Evolutionary conservation across 768 basidiomycete genomes (phyloP).

Genomic region (Russula lepida): DNA sequence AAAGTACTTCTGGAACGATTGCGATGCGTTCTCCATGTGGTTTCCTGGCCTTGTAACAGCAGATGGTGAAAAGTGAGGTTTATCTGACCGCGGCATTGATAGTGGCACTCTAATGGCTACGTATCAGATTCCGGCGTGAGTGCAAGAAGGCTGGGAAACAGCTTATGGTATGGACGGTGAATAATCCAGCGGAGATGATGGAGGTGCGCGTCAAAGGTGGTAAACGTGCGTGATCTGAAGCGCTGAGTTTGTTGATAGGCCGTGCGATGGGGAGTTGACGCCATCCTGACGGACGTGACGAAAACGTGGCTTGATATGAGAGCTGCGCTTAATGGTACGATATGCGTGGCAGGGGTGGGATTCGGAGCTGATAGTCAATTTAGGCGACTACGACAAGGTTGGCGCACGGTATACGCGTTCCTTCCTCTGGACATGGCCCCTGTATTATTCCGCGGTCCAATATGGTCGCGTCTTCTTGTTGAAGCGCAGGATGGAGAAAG

Average conservation of each 20-base stretch:
- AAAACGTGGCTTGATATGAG: slow-evolving; percentile 35
- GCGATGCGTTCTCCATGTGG: slow-evolving; percentile 78
- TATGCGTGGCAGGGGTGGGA: slow-evolving; percentile 1
- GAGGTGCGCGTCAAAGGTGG: slow-evolving; percentile 43
- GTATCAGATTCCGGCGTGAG: slow-evolving; percentile 63
- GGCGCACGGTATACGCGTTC: slow-evolving; percentile 17
- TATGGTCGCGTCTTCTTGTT: background rate
- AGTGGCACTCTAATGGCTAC: background rate
- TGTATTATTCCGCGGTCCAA: slow-evolving; percentile 18
- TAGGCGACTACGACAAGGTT: slow-evolving; percentile 22
- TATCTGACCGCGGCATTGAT: background rate
- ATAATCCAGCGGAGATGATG: slow-evolving; percentile 82
- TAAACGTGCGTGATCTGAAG: background rate
- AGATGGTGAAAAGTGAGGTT: slow-evolving; percentile 61
- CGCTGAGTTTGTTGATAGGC: slow-evolving; percentile 40
- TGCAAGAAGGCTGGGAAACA: slow-evolving; percentile 74
- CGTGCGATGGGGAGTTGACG: slow-evolving; percentile 43
- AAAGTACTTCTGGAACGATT: slow-evolving; percentile 83
- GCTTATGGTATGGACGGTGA: slow-evolving; percentile 96
- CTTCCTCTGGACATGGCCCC: slow-evolving; percentile 21
- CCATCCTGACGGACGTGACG: slow-evolving; percentile 39
- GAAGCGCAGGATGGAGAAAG: slow-evolving; percentile 14
- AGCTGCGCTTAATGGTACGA: slow-evolving; percentile 24
- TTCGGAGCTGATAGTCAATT: background rate
- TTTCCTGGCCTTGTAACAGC: slow-evolving; percentile 62